Evolutionary conservation across 805 yeast species (phyloP).

Genomic region (Metschnikowia koreensis): DNA sequence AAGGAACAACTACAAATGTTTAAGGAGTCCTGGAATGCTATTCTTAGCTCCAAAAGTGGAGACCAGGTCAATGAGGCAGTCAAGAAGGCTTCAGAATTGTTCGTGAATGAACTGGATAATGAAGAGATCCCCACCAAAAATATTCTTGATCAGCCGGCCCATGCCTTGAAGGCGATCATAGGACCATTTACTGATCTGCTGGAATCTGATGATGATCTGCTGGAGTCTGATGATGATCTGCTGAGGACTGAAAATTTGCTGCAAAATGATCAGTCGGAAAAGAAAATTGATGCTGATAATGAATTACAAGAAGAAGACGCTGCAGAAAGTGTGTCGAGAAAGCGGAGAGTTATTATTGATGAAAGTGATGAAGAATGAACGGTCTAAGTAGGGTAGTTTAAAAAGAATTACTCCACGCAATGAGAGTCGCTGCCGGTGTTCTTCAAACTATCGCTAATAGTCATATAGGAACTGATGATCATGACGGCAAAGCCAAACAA

Average conservation of each 20-base stretch:
- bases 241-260: too few species aligned
- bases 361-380: constrained; percentile 27
- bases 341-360: constrained; percentile 24
- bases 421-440: constrained; percentile 42
- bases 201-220: too few species aligned
- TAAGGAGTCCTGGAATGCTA: constrained; percentile 17
- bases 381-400: neutral
- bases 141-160: too few species aligned
- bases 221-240: too few species aligned
- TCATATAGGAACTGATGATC: constrained; percentile 77
- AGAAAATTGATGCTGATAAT: neutral
- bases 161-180: too few species aligned
- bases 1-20: constrained; percentile 16
- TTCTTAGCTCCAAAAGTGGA: constrained; percentile 5
- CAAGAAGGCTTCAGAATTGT: constrained; percentile 14
- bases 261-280: too few species aligned
- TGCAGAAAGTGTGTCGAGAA: constrained; percentile 18
- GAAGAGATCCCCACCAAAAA: neutral
- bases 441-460: constrained; percentile 48
- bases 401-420: constrained; percentile 40
- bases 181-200: too few species aligned
- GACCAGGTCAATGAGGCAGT: constrained; percentile 9
- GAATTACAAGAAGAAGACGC: constrained; percentile 2
- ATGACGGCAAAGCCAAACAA: constrained; percentile 73
- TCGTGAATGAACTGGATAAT: constrained; percentile 15